These are phyloP conservation scores for Guyanaporus albipodus DNA, from an alignment of 768 basidiomycete species.

Conservation along the genomic window DNA sequence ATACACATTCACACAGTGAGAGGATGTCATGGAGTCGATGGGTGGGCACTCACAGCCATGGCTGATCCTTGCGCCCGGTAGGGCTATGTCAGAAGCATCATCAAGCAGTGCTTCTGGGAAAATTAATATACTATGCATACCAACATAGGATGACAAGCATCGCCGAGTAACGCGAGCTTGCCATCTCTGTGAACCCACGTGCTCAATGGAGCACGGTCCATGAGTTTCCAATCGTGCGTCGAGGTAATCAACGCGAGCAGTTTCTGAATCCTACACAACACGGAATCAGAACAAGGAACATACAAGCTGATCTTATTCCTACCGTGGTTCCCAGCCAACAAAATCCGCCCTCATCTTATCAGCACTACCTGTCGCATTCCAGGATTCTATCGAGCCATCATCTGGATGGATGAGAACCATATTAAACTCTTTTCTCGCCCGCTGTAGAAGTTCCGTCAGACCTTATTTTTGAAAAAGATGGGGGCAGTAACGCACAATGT, in stretches of 20 bases:
- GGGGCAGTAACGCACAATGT: conserved; percentile 38
- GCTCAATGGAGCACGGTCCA: conserved; percentile 45
- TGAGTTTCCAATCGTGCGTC: conserved; percentile 45
- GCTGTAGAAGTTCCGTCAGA: conserved; percentile 6
- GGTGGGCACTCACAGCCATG: conserved; percentile 40
- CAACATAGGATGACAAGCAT: conserved; percentile 57
- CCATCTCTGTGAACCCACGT: conserved; percentile 47
- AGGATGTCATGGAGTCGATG: neutral
- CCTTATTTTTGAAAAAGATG: no score
- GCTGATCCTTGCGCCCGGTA: conserved; percentile 55
- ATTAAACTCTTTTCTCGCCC: conserved; percentile 42
- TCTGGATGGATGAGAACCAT: conserved; percentile 44
- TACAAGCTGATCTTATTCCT: conserved; percentile 6
- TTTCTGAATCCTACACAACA: conserved; percentile 38
- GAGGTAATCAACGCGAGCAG: conserved; percentile 41
- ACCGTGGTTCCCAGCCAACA: conserved; percentile 48
- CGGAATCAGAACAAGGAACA: conserved; percentile 1
- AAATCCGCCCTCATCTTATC: conserved; percentile 47
- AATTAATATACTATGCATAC: conserved; percentile 11
- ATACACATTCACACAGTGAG: no score
- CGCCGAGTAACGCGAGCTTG: conserved; percentile 46
- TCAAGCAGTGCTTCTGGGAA: neutral
- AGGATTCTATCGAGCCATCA: conserved; percentile 39
- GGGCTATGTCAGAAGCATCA: conserved; percentile 28
- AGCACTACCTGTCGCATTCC: conserved; percentile 39